These are phyloP conservation scores for Tripterygium wilfordii DNA, from an alignment of 177 flowering plant genomes.

Conservation along the genomic window DNA sequence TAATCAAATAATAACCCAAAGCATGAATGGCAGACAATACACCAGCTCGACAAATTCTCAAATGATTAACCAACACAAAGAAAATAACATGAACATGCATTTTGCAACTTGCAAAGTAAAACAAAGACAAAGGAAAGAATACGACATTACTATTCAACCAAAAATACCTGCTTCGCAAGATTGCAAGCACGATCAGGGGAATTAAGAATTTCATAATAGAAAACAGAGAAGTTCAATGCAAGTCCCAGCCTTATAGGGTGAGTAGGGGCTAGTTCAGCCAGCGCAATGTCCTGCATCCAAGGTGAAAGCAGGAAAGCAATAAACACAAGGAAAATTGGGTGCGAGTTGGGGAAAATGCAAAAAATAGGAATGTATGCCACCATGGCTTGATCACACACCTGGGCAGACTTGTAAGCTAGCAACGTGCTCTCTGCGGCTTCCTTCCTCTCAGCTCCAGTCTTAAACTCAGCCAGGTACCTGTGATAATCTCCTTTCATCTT, in stretches of 20 bases:
- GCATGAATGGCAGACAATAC: no score
- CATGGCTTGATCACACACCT: constrained; percentile 22
- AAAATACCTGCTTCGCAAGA: constrained; percentile 74
- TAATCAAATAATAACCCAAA: no score
- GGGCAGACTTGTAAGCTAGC: constrained; percentile 78
- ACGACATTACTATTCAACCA: constrained; percentile 44
- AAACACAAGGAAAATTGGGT: not conserved
- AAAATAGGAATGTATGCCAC: no score
- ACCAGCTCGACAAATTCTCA: not conserved
- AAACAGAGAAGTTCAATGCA: constrained; percentile 83
- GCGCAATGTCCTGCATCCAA: constrained; percentile 60
- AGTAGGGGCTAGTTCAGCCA: constrained; percentile 68
- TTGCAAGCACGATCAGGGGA: constrained; percentile 84
- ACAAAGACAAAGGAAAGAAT: not conserved
- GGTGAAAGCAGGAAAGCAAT: constrained; percentile 4
- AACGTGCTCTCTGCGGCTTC: constrained; percentile 86
- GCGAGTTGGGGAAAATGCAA: not conserved
- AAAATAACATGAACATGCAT: no score
- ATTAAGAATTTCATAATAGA: constrained; percentile 78
- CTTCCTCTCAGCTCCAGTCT: constrained; percentile 77
- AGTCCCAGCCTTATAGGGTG: constrained; percentile 88
- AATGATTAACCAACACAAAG: no score
- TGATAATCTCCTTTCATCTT: constrained; percentile 91
- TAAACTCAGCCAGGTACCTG: constrained; percentile 81
- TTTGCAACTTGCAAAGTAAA: no score